Base-by-base conservation (phyloP, 169 alveolate species). In the Cryptosporidium sp. region DNA sequence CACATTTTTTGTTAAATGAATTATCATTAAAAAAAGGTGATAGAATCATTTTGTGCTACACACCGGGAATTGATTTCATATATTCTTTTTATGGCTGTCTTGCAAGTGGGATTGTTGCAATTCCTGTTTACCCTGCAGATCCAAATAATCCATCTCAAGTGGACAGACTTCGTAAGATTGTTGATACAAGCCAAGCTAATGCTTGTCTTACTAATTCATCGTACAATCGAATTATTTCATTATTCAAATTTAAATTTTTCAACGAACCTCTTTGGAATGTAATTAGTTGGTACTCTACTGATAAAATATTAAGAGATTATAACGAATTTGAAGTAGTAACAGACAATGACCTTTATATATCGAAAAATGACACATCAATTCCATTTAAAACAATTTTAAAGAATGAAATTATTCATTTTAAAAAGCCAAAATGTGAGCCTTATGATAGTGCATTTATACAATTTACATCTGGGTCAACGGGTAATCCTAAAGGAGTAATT, bases 401-500 rank as follows among this genome's bases (percentile, higher is more conserved):
- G 37, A 55, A 71, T 29, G 59, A 75, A 61, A 29, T 55, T 29
- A 80, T 80, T 41, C 2, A 29, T 21, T 80, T 45, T 62, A 41
- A 41, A 41, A 62, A 80, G 37, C 89, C 89, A 41, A 58, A 80
- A 61, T 80, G 89, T 26, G 37, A 37, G 37, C 89, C 89, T 8
- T 37, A 35, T 41, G 62, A 26, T 16, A 39, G 45, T 29, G 89
- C 89, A 80, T 84, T 85, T 86, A 52, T 86, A 39, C 93, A 93
- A 93, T 93, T 93, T 80, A 93, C 95, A 18, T 93, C 95, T 33
- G 95, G 95, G 37, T 84, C 92, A 73, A 93, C 95, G 16, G 89
- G 92, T n/a, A 62, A 75, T 33, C 95, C 95, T 7, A 91, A 91
- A 61, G 95, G 95, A 26, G 95, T 93, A 45, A 80, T 91, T 86